These are phyloP conservation scores for Endotrypanum monterogeii DNA, from an alignment of 208 protist genomes.

Conservation along the genomic window DNA sequence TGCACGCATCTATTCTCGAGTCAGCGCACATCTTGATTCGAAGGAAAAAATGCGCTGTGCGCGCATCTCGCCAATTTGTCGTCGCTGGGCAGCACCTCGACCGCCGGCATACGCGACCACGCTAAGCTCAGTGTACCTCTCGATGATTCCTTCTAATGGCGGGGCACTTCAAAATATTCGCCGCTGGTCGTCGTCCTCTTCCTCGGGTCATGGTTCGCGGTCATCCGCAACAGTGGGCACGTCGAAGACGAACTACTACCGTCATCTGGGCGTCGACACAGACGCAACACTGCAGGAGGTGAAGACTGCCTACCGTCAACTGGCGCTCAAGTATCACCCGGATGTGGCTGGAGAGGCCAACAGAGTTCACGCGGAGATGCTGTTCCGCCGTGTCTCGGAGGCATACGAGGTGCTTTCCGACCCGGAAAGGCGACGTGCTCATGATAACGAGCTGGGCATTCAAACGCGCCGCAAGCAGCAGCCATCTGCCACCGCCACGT, in stretches of 20 bases:
- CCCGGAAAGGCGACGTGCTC: conserved; percentile 86
- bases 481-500: neutral
- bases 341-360: conserved; percentile 73
- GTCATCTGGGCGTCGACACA: conserved; percentile 55
- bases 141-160: neutral
- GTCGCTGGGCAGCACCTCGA: neutral
- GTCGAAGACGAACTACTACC: conserved; percentile 56
- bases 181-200: conserved; percentile 22
- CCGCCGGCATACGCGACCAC: neutral
- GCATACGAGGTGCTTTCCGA: conserved; percentile 98
- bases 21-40: neutral
- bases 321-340: conserved; percentile 87
- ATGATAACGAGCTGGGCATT: conserved; percentile 90
- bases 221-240: conserved; percentile 14
- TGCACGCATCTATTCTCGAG: neutral
- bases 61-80: neutral
- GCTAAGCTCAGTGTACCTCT: neutral
- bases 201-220: conserved; percentile 7
- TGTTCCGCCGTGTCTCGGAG: conserved; percentile 84
- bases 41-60: conserved; percentile 6
- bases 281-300: conserved; percentile 85
- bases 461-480: conserved; percentile 31
- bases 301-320: conserved; percentile 79
- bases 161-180: conserved; percentile 9
- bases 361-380: conserved; percentile 59